Evolutionary conservation across 2,329 filamentous ascomycete species (phyloP).

Genomic region (Fusarium pilosicola): DNA sequence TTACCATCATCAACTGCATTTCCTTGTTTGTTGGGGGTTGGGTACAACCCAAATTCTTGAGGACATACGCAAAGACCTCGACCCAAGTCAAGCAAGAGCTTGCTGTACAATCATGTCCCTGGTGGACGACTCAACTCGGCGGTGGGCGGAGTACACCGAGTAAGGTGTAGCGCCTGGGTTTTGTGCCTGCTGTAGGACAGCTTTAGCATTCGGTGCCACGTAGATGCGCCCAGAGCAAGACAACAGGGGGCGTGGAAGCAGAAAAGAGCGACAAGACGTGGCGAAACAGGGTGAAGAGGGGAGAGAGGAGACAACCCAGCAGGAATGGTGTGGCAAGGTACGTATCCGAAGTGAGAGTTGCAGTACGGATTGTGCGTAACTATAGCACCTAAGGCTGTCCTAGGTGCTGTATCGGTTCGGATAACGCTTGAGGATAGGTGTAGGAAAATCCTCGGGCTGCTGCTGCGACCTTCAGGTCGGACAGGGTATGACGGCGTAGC

Average conservation of each 20-base stretch:
- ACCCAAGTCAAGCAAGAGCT: conserved; percentile 6
- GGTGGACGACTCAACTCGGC: background rate
- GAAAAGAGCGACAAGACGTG: conserved; percentile 18
- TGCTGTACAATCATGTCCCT: background rate
- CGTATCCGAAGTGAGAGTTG: background rate
- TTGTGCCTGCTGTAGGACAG: conserved; percentile 6
- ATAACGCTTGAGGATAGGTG: conserved; percentile 15
- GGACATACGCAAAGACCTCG: conserved; percentile 3
- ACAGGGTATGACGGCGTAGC: conserved; percentile 39
- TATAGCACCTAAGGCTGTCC: background rate
- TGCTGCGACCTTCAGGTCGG: conserved; percentile 14
- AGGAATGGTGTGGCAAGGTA: conserved; percentile 38
- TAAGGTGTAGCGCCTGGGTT: conserved; percentile 5
- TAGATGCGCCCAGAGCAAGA: conserved; percentile 14
- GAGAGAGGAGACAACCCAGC: conserved; percentile 31
- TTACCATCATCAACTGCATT: background rate
- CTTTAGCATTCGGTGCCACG: conserved; percentile 25
- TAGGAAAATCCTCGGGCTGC: conserved; percentile 10
- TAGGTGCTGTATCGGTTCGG: conserved; percentile 2
- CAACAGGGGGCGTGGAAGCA: conserved; percentile 23
- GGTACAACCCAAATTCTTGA: background rate
- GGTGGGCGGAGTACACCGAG: conserved; percentile 13
- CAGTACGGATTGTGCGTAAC: background rate
- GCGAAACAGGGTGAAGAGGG: conserved; percentile 32
- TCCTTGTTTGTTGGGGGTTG: background rate